Base-by-base conservation (phyloP, 345 rosid genomes). In the Boechera divaricarpa region DNA sequence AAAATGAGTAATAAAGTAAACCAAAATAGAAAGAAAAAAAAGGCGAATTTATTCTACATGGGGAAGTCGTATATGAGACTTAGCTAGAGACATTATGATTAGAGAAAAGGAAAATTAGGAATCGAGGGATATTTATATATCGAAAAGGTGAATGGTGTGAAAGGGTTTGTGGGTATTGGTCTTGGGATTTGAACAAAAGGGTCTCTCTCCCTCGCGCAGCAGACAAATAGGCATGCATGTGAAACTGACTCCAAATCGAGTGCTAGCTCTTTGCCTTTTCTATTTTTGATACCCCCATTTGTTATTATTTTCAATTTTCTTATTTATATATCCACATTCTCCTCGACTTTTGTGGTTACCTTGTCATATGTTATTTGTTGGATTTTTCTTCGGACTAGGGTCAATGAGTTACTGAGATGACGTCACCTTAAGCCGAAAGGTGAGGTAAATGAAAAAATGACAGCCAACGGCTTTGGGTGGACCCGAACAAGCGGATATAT, bases 191-290 rank as follows among this genome's bases (percentile, higher is more conserved):
- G 75, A 69, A 69, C 36, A 41, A 26, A 54, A 42, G 56, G 38
- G 26, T 76, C 64, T 52, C 69, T 63, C 26, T 44, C 56, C 31
- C 57, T 76, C 24, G 61, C 80, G 49, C 75, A 76, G 70, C 33
- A 69, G 74, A 69, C 79, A 76, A 69, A 53, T 76, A 77, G 80
- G 80, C 80, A 70, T 77, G 80, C 75, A 63, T 77, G 80, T 77
- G 80, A 70, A 62, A 6, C 76, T 77, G 58, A 77, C 57, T n/a
- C 65, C 47, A 45, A 61, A 77, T 77, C 76, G 13, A 70, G 80
- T 77, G 76, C 71, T n/a, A 48, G 4, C 53, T 55, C 66, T 63
- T 70, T 54, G 29, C 54, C 69, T 61, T 76, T 76, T 42, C 28
- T 45, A 44, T 52, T 61, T 61, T 45, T 52, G 12, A 49, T 69